Percentiles rank a stretch among this genome's conserved stretches.
Conservation (phyloP, 768 basidiomycete genomes). For the Termitomyces sp. region DNA sequence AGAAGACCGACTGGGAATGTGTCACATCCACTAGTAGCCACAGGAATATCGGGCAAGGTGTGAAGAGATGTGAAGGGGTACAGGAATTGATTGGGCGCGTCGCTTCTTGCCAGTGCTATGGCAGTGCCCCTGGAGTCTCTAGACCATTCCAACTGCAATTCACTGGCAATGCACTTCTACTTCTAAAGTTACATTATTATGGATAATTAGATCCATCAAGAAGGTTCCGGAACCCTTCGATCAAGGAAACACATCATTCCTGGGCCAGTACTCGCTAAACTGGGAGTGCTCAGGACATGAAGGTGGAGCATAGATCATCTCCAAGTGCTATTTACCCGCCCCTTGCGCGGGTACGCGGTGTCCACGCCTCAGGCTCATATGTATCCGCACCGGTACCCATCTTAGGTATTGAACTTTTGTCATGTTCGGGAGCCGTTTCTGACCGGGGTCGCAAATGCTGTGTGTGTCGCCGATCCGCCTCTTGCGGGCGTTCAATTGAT, state of each 20-base stretch:
- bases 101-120: neutral
- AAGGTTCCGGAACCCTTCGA: neutral
- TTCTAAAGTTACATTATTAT: neutral
- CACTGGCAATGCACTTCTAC: too few relatives aligned
- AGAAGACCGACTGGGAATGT: neutral
- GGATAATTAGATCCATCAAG: neutral
- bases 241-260: neutral
- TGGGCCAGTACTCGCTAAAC: neutral
- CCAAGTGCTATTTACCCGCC: neutral
- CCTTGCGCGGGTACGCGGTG: constrained; percentile 15
- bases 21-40: too few relatives aligned
- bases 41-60: neutral
- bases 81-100: neutral
- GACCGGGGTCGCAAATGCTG: neutral
- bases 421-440: neutral
- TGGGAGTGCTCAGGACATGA: neutral
- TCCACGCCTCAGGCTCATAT: constrained; percentile 19
- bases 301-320: neutral
- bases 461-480: neutral
- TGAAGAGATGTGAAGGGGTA: neutral
- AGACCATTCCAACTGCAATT: too few relatives aligned
- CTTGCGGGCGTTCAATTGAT: constrained; percentile 9
- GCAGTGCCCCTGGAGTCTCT: neutral
- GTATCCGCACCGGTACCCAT: constrained; percentile 9
- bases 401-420: constrained; percentile 8